These are phyloP conservation scores for Umbilicus rupestris DNA, from an alignment of 164 flowering plant genomes.

Conservation along the genomic window DNA sequence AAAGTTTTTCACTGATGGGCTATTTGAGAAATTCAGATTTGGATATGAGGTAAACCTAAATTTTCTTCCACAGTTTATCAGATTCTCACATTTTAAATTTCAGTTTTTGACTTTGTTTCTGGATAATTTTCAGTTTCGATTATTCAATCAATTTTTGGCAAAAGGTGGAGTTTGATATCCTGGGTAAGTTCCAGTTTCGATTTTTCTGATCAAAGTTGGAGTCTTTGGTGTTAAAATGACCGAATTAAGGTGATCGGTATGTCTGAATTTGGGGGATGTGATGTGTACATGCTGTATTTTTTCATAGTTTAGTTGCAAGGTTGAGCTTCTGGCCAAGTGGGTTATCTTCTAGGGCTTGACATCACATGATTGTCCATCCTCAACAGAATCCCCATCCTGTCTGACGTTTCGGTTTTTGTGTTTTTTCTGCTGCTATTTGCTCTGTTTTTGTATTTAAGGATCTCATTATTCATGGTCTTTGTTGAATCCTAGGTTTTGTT, in stretches of 20 bases:
- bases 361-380: not conserved
- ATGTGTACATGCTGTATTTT: not conserved
- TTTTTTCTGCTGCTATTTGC: not conserved
- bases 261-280: not conserved
- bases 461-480: not conserved
- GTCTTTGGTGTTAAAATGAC: not conserved
- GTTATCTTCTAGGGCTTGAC: not conserved
- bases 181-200: not conserved
- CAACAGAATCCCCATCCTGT: slow-evolving; percentile 3
- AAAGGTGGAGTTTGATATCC: not conserved
- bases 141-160: not conserved
- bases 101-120: too few species aligned
- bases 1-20: too few species aligned
- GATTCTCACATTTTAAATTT: too few species aligned
- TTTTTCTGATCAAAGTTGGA: not conserved
- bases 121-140: not conserved
- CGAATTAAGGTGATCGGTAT: not conserved
- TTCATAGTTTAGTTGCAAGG: not conserved
- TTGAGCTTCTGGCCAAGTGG: not conserved
- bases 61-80: too few species aligned
- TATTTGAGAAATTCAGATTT: too few species aligned
- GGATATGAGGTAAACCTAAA: too few species aligned
- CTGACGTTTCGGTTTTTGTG: not conserved
- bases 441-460: not conserved
- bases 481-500: not conserved